Base-by-base conservation (phyloP, 108 stramenopile species). In the Skeletonema potamos region DNA sequence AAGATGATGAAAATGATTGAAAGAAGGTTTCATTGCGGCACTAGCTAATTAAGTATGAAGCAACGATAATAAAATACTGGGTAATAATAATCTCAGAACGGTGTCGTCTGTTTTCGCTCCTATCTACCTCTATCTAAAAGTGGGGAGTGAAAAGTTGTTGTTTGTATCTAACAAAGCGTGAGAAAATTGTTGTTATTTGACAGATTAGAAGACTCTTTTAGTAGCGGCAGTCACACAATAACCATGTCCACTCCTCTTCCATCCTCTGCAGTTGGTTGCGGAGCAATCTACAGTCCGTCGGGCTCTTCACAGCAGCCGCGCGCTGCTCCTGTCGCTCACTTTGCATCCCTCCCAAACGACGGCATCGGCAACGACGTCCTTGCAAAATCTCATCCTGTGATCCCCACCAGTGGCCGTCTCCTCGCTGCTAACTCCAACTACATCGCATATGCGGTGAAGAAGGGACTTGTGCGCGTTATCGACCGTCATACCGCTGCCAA, bases 361-460 rank as follows among this genome's bases (percentile, higher is more conserved):
- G 74, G 75, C 26, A 58, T 67, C 26, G 77, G 77, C 30, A 72
- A 68, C 48, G 70, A 68, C 33, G 6, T 34, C 44, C 39, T 74
- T 0, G 27, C 27, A 37, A 27, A 54, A 66, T 30, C 20, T 7
- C 17, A 5, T n/a, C 34, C 58, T 13, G 59, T 28, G 0, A 10
- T 79, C 27, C 76, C 82, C 62, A 66, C 73, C 18, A 39, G 56
- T 51, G 72, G 76, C 3, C 58, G 62, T 24, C 61, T 87, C 30
- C 58, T 95, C 24, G 89, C 85, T 61, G 81, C 87, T 44, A 96
- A 92, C 73, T 76, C 70, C 36, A 72, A 79, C 22, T 96, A 90
- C 65, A 77, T 90, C 13, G 89, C 89, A 3, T 96, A 96, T 67
- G 86, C 84, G 0, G 88, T 96, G 32, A 96, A 93, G 78, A 90